Percentiles rank a stretch among this genome's conserved stretches.
phyloP scores from a whole-genome alignment of 495 filamentous ascomycete genomes.

The Usnea hakonensis region DNA sequence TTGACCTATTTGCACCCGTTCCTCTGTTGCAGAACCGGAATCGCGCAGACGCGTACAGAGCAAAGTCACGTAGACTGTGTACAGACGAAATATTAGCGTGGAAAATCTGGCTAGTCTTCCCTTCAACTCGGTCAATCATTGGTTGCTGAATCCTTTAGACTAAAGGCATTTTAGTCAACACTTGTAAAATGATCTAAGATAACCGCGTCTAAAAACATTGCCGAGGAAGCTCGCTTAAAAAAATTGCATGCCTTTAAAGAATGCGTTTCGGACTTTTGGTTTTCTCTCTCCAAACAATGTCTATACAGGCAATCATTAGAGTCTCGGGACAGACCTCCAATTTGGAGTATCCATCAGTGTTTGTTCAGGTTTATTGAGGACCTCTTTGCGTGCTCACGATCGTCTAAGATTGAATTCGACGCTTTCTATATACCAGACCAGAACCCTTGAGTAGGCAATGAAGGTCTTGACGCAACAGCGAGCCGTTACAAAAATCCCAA shows the following conservation, averaged over 20 bases:
- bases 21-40: not conserved
- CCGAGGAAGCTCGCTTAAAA: conserved; percentile 9
- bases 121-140: too few relatives aligned
- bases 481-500: conserved; percentile 36
- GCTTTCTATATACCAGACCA: conserved; percentile 62
- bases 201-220: not conserved
- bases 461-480: conserved; percentile 45
- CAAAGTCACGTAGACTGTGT: too few relatives aligned
- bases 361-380: conserved; percentile 79
- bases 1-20: not conserved
- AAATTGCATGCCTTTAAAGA: not conserved
- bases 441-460: conserved; percentile 42
- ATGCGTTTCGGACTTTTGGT: conserved; percentile 15
- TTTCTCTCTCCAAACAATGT: conserved; percentile 66
- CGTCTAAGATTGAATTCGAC: conserved; percentile 75
- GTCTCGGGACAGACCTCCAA: conserved; percentile 83
- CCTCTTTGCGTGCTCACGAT: conserved; percentile 97
- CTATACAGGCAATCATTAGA: conserved; percentile 96
- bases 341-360: conserved; percentile 59
- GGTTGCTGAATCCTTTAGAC: too few relatives aligned
- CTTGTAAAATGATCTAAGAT: not conserved
- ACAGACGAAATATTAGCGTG: too few relatives aligned
- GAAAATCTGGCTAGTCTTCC: too few relatives aligned
- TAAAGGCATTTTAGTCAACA: not conserved
- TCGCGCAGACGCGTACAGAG: not conserved